These are phyloP conservation scores for Aspergillus saccharolyticus DNA, from an alignment of 495 filamentous ascomycete genomes.

Conservation along the genomic window DNA sequence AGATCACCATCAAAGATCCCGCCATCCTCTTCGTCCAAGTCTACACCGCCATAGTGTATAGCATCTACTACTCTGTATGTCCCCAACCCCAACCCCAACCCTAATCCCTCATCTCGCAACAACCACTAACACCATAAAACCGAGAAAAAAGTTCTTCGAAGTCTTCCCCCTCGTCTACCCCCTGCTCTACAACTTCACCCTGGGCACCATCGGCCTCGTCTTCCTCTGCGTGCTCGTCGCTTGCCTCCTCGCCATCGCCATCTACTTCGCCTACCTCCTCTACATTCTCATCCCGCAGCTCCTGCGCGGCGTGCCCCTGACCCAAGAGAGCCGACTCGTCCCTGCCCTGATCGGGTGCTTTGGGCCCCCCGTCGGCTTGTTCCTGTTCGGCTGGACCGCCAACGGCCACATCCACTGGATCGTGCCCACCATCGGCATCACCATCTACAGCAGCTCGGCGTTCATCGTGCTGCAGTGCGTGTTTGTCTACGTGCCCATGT, in stretches of 20 bases:
- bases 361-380: constrained; percentile 40
- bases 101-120: constrained; percentile 46
- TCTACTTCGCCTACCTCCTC: constrained; percentile 31
- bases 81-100: constrained; percentile 38
- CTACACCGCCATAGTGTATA: constrained; percentile 25
- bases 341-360: constrained; percentile 42
- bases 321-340: constrained; percentile 25
- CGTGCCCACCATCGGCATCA: constrained; percentile 53
- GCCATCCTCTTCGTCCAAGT: constrained; percentile 5
- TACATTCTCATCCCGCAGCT: neutral
- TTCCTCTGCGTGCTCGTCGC: constrained; percentile 48
- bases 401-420: constrained; percentile 48
- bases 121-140: constrained; percentile 43
- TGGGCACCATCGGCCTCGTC: constrained; percentile 40
- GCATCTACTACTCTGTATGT: constrained; percentile 30
- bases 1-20: constrained; percentile 11
- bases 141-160: constrained; percentile 40
- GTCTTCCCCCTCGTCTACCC: constrained; percentile 50
- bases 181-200: constrained; percentile 42
- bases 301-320: constrained; percentile 33
- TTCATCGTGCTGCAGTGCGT: constrained; percentile 21
- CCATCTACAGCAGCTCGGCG: constrained; percentile 31
- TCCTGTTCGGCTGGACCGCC: constrained; percentile 57
- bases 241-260: constrained; percentile 31
- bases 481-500: constrained; percentile 40